Evolutionary conservation across 306 rosid genomes (phyloP).

Genomic region (Fragaria iinumae): DNA sequence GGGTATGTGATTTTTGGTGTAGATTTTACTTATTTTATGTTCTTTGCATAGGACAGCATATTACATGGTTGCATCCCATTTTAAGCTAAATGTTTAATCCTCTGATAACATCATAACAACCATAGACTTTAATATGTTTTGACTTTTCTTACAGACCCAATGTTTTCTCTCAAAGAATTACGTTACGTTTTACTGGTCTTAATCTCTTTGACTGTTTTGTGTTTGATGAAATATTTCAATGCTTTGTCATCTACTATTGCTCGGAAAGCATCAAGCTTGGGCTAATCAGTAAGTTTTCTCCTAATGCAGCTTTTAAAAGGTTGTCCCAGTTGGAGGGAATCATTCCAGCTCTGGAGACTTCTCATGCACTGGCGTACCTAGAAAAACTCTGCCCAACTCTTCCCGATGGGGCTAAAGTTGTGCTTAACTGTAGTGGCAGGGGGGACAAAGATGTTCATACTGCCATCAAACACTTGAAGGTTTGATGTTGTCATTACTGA

Average conservation of each 20-base stretch:
- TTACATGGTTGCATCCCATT: neutral
- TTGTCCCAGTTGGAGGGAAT: constrained; percentile 88
- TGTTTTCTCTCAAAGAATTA: neutral
- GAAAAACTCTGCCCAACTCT: constrained; percentile 84
- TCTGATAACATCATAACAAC: neutral
- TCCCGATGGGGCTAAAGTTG: constrained; percentile 69
- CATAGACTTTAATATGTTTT: neutral
- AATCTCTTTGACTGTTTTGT: neutral
- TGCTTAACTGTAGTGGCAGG: constrained; percentile 87
- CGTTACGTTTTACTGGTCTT: neutral
- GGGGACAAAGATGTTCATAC: constrained; percentile 98
- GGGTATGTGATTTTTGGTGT: constrained; percentile 43
- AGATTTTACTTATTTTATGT: neutral
- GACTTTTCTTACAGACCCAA: neutral
- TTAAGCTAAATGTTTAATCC: neutral
- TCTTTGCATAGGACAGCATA: neutral
- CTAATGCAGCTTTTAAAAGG: constrained; percentile 71
- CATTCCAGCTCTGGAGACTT: constrained; percentile 94
- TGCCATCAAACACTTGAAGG: constrained; percentile 73
- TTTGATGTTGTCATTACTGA: constrained; percentile 31
- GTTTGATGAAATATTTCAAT: neutral
- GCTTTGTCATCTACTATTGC: neutral
- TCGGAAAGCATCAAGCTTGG: neutral
- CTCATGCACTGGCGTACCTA: constrained; percentile 87
- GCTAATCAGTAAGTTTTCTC: constrained; percentile 3